Evolutionary conservation across 2,329 filamentous ascomycete genomes (phyloP), one percentile per base, ranked within the genome.

Genomic region (Penicillium sp.): DNA sequence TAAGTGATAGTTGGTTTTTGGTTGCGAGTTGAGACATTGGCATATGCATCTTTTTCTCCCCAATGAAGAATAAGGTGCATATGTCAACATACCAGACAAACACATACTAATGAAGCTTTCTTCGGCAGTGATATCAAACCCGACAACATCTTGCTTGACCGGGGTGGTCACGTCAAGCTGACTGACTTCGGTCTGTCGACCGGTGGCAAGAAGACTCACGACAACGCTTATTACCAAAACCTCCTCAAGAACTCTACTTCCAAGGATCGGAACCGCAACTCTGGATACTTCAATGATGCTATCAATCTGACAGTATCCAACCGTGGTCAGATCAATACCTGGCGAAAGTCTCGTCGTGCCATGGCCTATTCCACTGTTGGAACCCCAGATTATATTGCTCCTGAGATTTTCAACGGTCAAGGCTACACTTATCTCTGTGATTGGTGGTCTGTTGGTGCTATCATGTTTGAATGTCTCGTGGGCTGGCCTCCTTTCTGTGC

Each of bases 401-500:
- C 94, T 3, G 94, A 99, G 73, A 97, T 99, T 67, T 97, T 99
- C 75, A 95, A 90, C 44, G 92, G 93, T 17, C 90, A 96, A 69
- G 94, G 94, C 46, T 99, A 99, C 78, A 90, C 91, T 56, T 96
- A 93, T 69, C 88, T 95, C 72, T 99, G 94, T 73, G 94, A 99
- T 80, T 99, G 94, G 94, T 99, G 94, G 94, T 96, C 90, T 22
- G 84, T 99, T 47, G 94, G 94, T 50, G 97, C 94, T 42, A 99
- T 99, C 77, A 97, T 99, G 94, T 99, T 97, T 69, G 94, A 99
- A 77, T 99, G 94, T 75, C 82, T 99, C 64, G 91, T 99, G 59
- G 94, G 94, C 67, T 99, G 94, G 94, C 94, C 94, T 53, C 94
- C 94, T 30, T 99, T 99, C 84, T 99, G 94, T 74, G 93, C 94